Evolutionary conservation across 1,284 basidiomycete genomes (phyloP).

Genomic region (Pyrrhoderma noxium): DNA sequence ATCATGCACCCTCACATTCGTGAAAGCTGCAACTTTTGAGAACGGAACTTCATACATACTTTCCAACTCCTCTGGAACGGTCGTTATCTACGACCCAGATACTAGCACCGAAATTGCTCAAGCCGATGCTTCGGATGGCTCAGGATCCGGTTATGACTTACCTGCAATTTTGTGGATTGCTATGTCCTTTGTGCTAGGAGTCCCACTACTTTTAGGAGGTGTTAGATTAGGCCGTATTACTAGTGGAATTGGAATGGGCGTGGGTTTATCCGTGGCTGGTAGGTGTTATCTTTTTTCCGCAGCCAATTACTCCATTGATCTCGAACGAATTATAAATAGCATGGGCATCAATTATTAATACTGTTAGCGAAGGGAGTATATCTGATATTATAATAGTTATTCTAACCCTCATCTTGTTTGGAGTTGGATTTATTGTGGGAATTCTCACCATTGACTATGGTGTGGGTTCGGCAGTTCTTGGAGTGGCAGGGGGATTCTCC

Average conservation of each 20-base stretch:
- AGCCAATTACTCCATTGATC: neutral
- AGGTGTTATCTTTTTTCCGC: constrained; percentile 23
- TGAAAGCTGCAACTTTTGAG: neutral
- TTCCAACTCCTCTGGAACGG: constrained; percentile 35
- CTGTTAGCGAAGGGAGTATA: constrained; percentile 38
- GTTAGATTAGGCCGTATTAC: constrained; percentile 49
- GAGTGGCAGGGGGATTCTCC: constrained; percentile 46
- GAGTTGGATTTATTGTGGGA: constrained; percentile 45
- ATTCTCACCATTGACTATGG: constrained; percentile 41
- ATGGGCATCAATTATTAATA: constrained; percentile 56
- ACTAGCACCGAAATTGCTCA: constrained; percentile 42
- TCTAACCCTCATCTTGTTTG: constrained; percentile 42
- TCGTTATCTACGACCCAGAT: constrained; percentile 36
- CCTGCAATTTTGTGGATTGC: constrained; percentile 51
- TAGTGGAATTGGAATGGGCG: constrained; percentile 45
- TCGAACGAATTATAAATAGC: constrained; percentile 30
- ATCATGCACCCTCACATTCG: neutral
- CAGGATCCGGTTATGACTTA: constrained; percentile 40
- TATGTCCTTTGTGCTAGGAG: constrained; percentile 43
- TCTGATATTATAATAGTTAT: constrained; percentile 44
- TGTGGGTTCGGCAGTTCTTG: constrained; percentile 38
- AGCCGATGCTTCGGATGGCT: constrained; percentile 49
- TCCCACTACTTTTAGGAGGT: constrained; percentile 47
- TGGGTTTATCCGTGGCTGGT: constrained; percentile 43
- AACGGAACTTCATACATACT: constrained; percentile 25